Percentiles rank a stretch among this genome's conserved stretches.
These are phyloP conservation scores for Fraxinus nigra DNA, from an alignment of 305 asterid species.

Conservation along the genomic window DNA sequence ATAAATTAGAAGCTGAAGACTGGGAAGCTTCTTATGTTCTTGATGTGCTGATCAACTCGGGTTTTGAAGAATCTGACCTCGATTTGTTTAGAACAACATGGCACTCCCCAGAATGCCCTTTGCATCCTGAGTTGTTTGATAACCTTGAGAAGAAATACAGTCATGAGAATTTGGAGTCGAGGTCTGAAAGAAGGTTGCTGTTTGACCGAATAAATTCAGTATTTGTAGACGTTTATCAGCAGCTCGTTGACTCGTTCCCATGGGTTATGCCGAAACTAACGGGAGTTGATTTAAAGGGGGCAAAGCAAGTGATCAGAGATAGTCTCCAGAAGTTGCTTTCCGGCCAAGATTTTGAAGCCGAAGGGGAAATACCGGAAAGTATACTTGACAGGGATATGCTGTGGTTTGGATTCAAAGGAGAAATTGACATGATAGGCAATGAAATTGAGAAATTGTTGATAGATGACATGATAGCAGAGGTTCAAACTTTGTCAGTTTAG, in stretches of 20 bases:
- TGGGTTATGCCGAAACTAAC: slow-evolving; percentile 43
- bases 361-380: slow-evolving; percentile 29
- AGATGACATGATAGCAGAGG: slow-evolving; percentile 64
- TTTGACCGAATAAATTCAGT: slow-evolving; percentile 54
- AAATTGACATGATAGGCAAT: slow-evolving; percentile 49
- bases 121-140: slow-evolving; percentile 45
- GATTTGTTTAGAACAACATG: slow-evolving; percentile 37
- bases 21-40: slow-evolving; percentile 57
- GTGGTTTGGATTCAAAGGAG: slow-evolving; percentile 50
- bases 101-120: slow-evolving; percentile 49
- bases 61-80: slow-evolving; percentile 42
- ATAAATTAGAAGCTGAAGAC: slow-evolving; percentile 23
- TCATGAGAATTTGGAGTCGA: slow-evolving; percentile 26
- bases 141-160: slow-evolving; percentile 59
- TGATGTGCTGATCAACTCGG: slow-evolving; percentile 50
- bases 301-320: slow-evolving; percentile 26
- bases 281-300: slow-evolving; percentile 24
- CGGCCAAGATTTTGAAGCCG: slow-evolving; percentile 22
- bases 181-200: slow-evolving; percentile 47
- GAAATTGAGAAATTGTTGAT: slow-evolving; percentile 63
- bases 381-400: slow-evolving; percentile 55
- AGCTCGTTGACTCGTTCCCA: slow-evolving; percentile 37
- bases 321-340: slow-evolving; percentile 34
- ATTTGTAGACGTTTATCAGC: slow-evolving; percentile 39
- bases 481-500: slow-evolving; percentile 33